A percentile compares a stretch with the other conserved stretches of the same genome.
Evolutionary conservation across 2,329 filamentous ascomycete genomes (phyloP).

Genomic region (Colletotrichum musae): DNA sequence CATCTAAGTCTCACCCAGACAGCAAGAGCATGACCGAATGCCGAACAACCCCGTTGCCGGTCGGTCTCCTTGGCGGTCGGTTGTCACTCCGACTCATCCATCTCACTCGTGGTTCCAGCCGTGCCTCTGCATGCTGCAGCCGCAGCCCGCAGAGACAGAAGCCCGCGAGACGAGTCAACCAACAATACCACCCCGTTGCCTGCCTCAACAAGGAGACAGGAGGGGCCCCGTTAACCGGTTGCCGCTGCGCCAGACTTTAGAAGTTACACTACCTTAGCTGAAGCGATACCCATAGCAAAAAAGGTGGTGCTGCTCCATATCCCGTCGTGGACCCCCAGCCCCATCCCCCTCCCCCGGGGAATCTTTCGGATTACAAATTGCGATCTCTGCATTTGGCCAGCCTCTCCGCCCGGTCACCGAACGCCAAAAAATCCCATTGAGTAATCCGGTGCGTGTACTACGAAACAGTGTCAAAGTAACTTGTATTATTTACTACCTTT

Average conservation of each 20-base stretch:
- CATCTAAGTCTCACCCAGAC: neutral
- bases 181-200: constrained; percentile 25
- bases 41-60: constrained; percentile 38
- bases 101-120: neutral
- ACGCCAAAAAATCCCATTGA: neutral
- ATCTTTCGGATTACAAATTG: constrained; percentile 41
- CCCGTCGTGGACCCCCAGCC: constrained; percentile 31
- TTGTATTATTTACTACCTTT: constrained; percentile 18
- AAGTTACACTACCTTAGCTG: too few relatives aligned
- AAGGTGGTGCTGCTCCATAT: constrained; percentile 26
- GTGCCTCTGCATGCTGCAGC: neutral
- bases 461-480: neutral
- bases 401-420: neutral
- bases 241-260: too few relatives aligned
- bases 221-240: neutral
- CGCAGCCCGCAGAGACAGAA: neutral
- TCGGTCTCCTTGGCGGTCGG: neutral
- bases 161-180: constrained; percentile 20
- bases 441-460: too few relatives aligned
- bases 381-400: constrained; percentile 26
- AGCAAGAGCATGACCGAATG: constrained; percentile 31
- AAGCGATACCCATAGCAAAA: too few relatives aligned
- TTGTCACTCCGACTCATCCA: neutral
- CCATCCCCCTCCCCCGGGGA: constrained; percentile 31
- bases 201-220: constrained; percentile 17